These are phyloP conservation scores for Cryptosporidium viatorum DNA, from an alignment of 169 alveolate species.

Conservation along the genomic window DNA sequence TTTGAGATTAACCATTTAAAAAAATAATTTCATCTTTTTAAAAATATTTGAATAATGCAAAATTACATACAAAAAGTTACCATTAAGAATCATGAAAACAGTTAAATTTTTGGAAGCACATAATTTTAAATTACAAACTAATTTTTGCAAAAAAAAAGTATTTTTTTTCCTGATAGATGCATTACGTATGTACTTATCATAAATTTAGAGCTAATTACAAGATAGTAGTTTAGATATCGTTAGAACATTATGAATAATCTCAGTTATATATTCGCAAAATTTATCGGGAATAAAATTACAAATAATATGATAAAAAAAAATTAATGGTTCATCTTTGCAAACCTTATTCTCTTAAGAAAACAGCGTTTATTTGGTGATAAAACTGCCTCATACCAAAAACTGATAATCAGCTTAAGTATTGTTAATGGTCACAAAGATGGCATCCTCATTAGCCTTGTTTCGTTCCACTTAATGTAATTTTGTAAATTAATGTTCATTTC, in stretches of 20 bases:
- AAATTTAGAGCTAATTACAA: not conserved
- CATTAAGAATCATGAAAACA: no score
- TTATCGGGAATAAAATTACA: slow-evolving; percentile 6
- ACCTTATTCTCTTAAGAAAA: not conserved
- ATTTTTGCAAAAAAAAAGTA: no score
- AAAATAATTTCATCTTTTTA: no score
- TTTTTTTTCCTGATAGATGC: not conserved
- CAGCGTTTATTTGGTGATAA: not conserved
- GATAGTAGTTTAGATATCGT: not conserved
- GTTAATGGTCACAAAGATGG: not conserved
- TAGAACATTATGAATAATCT: not conserved
- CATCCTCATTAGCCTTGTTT: not conserved
- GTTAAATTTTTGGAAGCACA: no score
- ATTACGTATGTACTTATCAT: not conserved
- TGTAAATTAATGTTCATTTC: not conserved
- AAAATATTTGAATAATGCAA: no score
- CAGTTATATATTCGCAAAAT: not conserved
- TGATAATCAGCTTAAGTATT: not conserved
- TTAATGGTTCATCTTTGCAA: not conserved
- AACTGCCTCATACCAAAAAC: not conserved
- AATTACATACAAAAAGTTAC: no score
- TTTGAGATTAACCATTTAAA: no score
- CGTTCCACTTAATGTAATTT: not conserved
- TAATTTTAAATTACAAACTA: not conserved
- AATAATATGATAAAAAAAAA: not conserved